Conservation (phyloP, 805 yeast genomes). For the Candida maris region DNA sequence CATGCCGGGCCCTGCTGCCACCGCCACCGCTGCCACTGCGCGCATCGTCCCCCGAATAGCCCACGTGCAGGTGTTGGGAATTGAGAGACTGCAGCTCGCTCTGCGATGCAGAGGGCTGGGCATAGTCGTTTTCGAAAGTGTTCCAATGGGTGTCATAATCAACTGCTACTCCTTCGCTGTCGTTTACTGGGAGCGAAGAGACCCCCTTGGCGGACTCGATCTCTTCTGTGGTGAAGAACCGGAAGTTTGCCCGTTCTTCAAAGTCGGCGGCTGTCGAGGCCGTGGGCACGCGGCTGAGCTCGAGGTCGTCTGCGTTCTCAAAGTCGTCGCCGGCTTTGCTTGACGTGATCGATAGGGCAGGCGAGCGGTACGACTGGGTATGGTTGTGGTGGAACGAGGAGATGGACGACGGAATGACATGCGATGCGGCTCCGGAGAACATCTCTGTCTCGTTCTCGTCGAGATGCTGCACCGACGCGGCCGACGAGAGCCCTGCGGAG, state of each 20-base stretch:
- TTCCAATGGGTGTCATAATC: constrained; percentile 80
- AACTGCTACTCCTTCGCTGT: constrained; percentile 38
- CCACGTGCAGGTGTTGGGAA: not conserved
- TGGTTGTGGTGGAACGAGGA: constrained; percentile 60
- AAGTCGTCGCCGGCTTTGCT: constrained; percentile 5
- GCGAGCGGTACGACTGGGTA: constrained; percentile 19
- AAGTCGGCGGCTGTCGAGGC: constrained; percentile 36
- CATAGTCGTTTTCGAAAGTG: constrained; percentile 46
- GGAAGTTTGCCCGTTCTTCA: constrained; percentile 48
- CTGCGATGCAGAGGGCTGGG: constrained; percentile 11
- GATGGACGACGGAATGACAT: constrained; percentile 72
- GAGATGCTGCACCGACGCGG: constrained; percentile 17
- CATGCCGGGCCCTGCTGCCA: not conserved
- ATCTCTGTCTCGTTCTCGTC: constrained; percentile 69
- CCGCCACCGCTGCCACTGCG: not conserved
- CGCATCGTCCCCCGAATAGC: not conserved
- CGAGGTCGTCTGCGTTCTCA: constrained; percentile 19
- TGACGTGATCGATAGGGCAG: constrained; percentile 15
- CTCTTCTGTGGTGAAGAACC: constrained; percentile 79
- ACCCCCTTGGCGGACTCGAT: constrained; percentile 86
- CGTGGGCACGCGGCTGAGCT: constrained; percentile 34
- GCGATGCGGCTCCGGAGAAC: constrained; percentile 75
- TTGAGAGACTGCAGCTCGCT: constrained; percentile 1
- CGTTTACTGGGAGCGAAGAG: constrained; percentile 55
- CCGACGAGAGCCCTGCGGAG: constrained; percentile 17